Percentiles rank a stretch among this genome's conserved stretches.
phyloP scores from a whole-genome alignment of 169 alveolate genomes.

The Theileria equi region DNA sequence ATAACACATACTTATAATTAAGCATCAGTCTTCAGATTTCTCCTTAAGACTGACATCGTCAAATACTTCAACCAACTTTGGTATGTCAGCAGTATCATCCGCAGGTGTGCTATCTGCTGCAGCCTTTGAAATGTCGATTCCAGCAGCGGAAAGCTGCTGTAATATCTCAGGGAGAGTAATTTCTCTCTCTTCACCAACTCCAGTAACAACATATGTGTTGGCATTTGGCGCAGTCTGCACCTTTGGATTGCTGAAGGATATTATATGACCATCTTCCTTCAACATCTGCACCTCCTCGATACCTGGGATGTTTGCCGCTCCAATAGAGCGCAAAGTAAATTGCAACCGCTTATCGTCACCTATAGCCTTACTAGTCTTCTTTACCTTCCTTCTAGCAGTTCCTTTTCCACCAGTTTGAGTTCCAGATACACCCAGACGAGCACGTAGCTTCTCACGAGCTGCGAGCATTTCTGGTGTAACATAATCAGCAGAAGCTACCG shows the following conservation, averaged over 20 bases:
- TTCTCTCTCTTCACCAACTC: constrained; percentile 87
- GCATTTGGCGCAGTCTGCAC: constrained; percentile 91
- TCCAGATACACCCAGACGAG: constrained; percentile 85
- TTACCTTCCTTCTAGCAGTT: constrained; percentile 91
- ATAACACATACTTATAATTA: no score
- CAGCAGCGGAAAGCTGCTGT: constrained; percentile 75
- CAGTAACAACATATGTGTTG: constrained; percentile 91
- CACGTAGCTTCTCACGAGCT: constrained; percentile 91
- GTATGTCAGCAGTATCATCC: constrained; percentile 68
- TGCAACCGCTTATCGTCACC: constrained; percentile 92
- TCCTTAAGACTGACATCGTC: constrained; percentile 63
- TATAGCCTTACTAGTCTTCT: constrained; percentile 83
- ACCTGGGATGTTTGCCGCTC: constrained; percentile 91
- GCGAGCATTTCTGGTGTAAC: constrained; percentile 85
- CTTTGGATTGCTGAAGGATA: constrained; percentile 90
- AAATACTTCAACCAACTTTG: constrained; percentile 78
- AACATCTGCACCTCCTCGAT: constrained; percentile 94
- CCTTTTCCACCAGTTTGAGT: constrained; percentile 95
- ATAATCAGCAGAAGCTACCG: constrained; percentile 61
- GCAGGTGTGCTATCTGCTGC: constrained; percentile 56
- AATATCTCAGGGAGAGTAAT: constrained; percentile 76
- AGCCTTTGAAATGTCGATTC: constrained; percentile 67
- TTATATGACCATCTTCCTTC: constrained; percentile 90
- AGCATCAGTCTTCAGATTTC: constrained; percentile 7
- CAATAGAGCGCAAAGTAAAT: constrained; percentile 86